These are phyloP conservation scores for Calonectria hawksworthii DNA, from an alignment of 2,329 filamentous ascomycete species.

Conservation along the genomic window DNA sequence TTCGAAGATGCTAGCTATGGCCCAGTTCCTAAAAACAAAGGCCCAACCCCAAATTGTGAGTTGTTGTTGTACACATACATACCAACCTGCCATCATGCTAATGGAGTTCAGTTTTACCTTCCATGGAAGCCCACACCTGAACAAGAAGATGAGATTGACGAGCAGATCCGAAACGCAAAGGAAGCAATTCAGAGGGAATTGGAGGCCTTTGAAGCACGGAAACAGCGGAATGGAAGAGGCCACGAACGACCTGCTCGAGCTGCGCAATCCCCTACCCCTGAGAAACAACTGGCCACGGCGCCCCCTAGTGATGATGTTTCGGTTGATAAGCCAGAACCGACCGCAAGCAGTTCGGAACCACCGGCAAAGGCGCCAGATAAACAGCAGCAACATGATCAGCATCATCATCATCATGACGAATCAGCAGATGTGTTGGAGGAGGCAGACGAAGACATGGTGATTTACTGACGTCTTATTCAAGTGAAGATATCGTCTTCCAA, in stretches of 20 bases:
- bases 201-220: conserved; percentile 70
- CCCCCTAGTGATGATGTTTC: conserved; percentile 25
- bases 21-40: conserved; percentile 80
- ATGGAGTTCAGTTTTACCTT: conserved; percentile 79
- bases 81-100: not conserved
- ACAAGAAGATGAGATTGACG: conserved; percentile 79
- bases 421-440: conserved; percentile 84
- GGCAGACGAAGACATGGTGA: conserved; percentile 90
- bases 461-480: conserved; percentile 73
- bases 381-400: conserved; percentile 28
- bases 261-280: conserved; percentile 14
- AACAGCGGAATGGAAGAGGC: conserved; percentile 53
- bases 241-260: conserved; percentile 33
- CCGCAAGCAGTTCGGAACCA: conserved; percentile 22
- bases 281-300: conserved; percentile 33
- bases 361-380: conserved; percentile 26
- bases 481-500: not conserved
- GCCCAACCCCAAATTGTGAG: conserved; percentile 81
- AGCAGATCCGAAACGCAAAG: conserved; percentile 78
- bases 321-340: conserved; percentile 19
- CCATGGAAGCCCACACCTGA: conserved; percentile 81
- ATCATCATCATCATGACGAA: conserved; percentile 73
- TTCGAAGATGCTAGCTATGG: conserved; percentile 77
- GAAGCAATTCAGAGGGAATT: conserved; percentile 74
- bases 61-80: conserved; percentile 53